A percentile compares a stretch with the other conserved stretches of the same genome.
These are phyloP conservation scores for Remersonia thermophila DNA, from an alignment of 2,329 filamentous ascomycete genomes.

Conservation along the genomic window DNA sequence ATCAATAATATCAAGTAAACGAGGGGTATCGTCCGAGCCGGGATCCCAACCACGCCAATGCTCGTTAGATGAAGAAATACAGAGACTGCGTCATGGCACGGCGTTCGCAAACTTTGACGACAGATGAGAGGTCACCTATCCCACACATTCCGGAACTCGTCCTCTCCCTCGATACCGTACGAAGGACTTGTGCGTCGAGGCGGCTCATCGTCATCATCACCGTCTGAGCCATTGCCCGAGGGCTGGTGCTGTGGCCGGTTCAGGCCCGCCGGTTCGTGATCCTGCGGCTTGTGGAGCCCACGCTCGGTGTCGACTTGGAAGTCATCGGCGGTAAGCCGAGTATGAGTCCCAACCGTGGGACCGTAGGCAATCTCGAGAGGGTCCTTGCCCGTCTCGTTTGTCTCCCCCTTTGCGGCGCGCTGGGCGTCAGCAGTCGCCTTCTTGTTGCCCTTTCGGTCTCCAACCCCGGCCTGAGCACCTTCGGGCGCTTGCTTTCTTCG, in stretches of 20 bases:
- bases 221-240: no score
- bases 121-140: constrained; percentile 9
- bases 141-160: constrained; percentile 19
- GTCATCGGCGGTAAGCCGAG: constrained; percentile 16
- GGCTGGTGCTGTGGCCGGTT: no score
- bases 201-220: no score
- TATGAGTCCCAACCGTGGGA: constrained; percentile 15
- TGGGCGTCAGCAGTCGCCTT: no score
- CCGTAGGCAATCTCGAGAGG: constrained; percentile 21
- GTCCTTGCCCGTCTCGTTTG: constrained; percentile 13
- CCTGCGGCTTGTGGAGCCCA: constrained; percentile 14
- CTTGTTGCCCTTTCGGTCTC: constrained; percentile 19
- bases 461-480: constrained; percentile 12
- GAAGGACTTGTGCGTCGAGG: constrained; percentile 1
- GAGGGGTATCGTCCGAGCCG: not conserved
- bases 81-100: no score
- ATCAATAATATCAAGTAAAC: no score
- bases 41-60: constrained; percentile 3
- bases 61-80: not conserved
- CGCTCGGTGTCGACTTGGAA: constrained; percentile 17
- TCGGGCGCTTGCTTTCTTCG: constrained; percentile 17
- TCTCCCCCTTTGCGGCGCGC: no score
- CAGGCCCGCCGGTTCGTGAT: not conserved
- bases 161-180: constrained; percentile 13
- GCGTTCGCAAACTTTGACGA: no score